phyloP scores from a whole-genome alignment of 2,329 filamentous ascomycete species.

The Peltaster fructicola region DNA sequence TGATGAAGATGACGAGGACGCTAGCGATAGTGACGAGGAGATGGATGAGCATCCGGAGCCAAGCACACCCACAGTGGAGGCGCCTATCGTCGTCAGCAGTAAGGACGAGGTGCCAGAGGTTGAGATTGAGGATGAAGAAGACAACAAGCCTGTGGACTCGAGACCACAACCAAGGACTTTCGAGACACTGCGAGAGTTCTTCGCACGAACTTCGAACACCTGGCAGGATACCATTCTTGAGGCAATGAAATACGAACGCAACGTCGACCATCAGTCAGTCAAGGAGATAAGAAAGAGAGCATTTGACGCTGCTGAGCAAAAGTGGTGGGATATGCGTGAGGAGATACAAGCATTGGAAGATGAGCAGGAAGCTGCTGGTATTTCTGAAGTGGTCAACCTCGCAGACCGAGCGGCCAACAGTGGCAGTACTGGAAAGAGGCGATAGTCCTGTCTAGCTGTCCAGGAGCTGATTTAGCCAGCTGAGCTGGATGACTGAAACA shows the following conservation, averaged over 20 bases:
- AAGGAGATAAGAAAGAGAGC: conserved; percentile 89
- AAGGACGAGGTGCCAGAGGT: conserved; percentile 6
- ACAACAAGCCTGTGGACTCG: conserved; percentile 39
- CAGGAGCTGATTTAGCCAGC: conserved; percentile 47
- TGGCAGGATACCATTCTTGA: conserved; percentile 84
- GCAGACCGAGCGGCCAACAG: conserved; percentile 43
- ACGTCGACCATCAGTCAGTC: conserved; percentile 50
- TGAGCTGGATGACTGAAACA: conserved; percentile 44
- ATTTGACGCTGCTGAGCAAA: conserved; percentile 81
- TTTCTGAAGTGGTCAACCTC: conserved; percentile 82
- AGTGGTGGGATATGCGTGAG: conserved; percentile 97
- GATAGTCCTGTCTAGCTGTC: conserved; percentile 4
- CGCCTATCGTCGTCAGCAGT: no score
- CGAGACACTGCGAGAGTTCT: conserved; percentile 82
- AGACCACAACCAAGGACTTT: conserved; percentile 68
- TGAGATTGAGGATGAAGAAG: conserved; percentile 7
- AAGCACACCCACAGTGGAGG: conserved; percentile 12
- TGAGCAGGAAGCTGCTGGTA: conserved; percentile 87
- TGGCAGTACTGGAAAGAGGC: conserved; percentile 9
- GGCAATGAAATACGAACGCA: conserved; percentile 49
- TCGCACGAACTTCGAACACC: conserved; percentile 64
- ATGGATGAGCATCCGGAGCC: conserved; percentile 23
- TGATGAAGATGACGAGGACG: conserved; percentile 32
- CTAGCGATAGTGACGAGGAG: conserved; percentile 40
- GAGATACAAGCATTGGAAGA: conserved; percentile 84